phyloP scores from a whole-genome alignment of 2,329 filamentous ascomycete species.

The Apiospora marii region DNA sequence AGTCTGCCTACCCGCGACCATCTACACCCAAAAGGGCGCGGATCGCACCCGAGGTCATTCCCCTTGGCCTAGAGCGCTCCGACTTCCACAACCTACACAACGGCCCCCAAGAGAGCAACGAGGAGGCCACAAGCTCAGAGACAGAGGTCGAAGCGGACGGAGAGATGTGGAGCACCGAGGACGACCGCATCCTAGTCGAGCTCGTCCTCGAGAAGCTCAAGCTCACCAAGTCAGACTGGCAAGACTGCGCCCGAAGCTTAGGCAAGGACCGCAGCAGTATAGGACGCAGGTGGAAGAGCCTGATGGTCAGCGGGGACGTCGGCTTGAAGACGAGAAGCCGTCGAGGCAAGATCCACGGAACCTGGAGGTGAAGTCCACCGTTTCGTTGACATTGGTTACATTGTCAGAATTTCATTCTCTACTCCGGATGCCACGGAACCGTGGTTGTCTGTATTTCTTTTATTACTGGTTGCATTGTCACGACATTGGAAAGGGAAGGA shows the following conservation, averaged over 20 bases:
- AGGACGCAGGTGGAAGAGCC: constrained; percentile 68
- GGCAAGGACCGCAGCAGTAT: constrained; percentile 67
- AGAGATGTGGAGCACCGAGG: constrained; percentile 66
- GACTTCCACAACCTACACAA: constrained; percentile 64
- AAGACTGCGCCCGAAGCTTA: constrained; percentile 70
- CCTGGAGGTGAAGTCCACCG: constrained; percentile 57
- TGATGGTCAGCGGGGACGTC: constrained; percentile 66
- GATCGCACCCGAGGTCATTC: constrained; percentile 67
- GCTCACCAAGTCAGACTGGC: constrained; percentile 70
- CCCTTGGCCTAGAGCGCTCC: constrained; percentile 64
- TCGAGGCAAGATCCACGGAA: constrained; percentile 59
- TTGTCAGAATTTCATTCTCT: constrained; percentile 29
- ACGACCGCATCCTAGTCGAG: constrained; percentile 72
- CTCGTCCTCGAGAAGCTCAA: constrained; percentile 72
- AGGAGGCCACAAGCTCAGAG: constrained; percentile 45
- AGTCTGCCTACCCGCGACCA: constrained; percentile 24
- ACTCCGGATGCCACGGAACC: background rate
- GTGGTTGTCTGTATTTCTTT: background rate
- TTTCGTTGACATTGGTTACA: constrained; percentile 16
- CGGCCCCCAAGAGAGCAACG: constrained; percentile 39
- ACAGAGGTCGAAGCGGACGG: constrained; percentile 54
- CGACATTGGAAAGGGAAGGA: background rate
- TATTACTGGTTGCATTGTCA: constrained; percentile 21
- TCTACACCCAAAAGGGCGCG: constrained; percentile 67
- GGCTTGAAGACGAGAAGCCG: constrained; percentile 61